Conservation (phyloP, 2,329 filamentous ascomycete species). For the Elsinoe fawcettii region DNA sequence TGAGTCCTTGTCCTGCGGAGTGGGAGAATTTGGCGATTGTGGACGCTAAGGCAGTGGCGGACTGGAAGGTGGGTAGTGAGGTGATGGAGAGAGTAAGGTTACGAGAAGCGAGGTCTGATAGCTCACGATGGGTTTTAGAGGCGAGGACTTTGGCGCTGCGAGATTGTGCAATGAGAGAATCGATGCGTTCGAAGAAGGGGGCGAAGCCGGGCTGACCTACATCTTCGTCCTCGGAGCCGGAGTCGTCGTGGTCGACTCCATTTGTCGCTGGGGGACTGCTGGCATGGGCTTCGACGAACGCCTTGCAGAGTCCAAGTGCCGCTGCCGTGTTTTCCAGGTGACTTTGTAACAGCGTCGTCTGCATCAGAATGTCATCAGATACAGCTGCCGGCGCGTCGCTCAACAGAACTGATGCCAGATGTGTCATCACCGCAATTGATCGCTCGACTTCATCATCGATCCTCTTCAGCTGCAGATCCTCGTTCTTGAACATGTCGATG, state of each 20-base stretch:
- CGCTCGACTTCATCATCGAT: slow-evolving; percentile 72
- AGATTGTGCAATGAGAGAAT: slow-evolving; percentile 64
- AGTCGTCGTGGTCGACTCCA: slow-evolving; percentile 39
- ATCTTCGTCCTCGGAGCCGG: slow-evolving; percentile 55
- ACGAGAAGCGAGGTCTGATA: slow-evolving; percentile 69
- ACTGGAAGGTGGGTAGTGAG: slow-evolving; percentile 60
- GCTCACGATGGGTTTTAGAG: slow-evolving; percentile 65
- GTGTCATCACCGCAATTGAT: slow-evolving; percentile 78
- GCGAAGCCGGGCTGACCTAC: slow-evolving; percentile 52
- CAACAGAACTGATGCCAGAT: slow-evolving; percentile 75
- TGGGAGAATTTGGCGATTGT: slow-evolving; percentile 60
- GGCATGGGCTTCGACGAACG: slow-evolving; percentile 44
- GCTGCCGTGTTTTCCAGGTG: slow-evolving; percentile 71
- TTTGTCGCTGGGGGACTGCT: slow-evolving; percentile 22
- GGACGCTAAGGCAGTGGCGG: slow-evolving; percentile 56
- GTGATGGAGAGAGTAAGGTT: slow-evolving; percentile 66
- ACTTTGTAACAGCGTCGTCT: slow-evolving; percentile 65
- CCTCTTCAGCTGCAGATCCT: slow-evolving; percentile 78
- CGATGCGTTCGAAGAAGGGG: slow-evolving; percentile 62
- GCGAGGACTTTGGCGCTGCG: slow-evolving; percentile 77
- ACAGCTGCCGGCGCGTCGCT: slow-evolving; percentile 61
- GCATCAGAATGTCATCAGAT: slow-evolving; percentile 73
- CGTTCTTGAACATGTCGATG: slow-evolving; percentile 74
- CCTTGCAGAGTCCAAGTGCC: slow-evolving; percentile 55
- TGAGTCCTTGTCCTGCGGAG: slow-evolving; percentile 58